Evolutionary conservation across 345 rosid species (phyloP), one percentile per base, ranked within the genome.

Genomic region (Zanthoxylum bungeanum): DNA sequence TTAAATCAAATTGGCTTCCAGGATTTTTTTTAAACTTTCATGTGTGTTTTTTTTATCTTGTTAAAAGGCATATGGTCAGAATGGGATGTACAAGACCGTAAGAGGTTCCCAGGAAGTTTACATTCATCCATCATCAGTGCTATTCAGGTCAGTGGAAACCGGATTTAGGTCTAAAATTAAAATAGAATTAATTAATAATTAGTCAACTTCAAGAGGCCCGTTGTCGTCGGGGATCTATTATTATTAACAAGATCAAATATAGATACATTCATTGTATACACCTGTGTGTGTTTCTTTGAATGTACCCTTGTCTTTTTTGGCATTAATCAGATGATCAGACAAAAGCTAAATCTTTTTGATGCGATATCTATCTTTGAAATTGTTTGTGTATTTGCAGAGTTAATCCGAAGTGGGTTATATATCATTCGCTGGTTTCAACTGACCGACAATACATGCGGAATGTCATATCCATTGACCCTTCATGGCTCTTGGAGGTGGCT

Each of bases 391-490:
- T 36, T 34, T 74, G 81, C 93, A 93, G 98, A 74, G 98, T 90
- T 19, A 92, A 94, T 74, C 98, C 98, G 17, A 94, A 92, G 79
- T 92, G 96, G 97, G 85, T 92, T 44, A 75, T 90, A 16, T 92
- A 89, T 81, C 91, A 89, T 51, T 86, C 98, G 53, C 81, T 89
- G 2, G 97, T 95, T 72, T 92, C 91, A 4, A 95, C 99, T 0
- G 99, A 95, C 60, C 86, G 91, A 56, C 97, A 86, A 64, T 92
- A 89, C 82, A 87, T 89, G 94, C 88, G 97, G 52, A 92, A 92
- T 60, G 96, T 88, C 70, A 77, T 86, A 25, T 73, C 96, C 60
- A 85, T 91, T 19, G 92, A 92, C 70, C 91, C 96, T 55, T 86
- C 91, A 22, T 91, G 91, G 93, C 87, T 95, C 51, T 82, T 90